phyloP scores from a whole-genome alignment of 805 yeast genomes.

The Suhomyces faveliae region DNA sequence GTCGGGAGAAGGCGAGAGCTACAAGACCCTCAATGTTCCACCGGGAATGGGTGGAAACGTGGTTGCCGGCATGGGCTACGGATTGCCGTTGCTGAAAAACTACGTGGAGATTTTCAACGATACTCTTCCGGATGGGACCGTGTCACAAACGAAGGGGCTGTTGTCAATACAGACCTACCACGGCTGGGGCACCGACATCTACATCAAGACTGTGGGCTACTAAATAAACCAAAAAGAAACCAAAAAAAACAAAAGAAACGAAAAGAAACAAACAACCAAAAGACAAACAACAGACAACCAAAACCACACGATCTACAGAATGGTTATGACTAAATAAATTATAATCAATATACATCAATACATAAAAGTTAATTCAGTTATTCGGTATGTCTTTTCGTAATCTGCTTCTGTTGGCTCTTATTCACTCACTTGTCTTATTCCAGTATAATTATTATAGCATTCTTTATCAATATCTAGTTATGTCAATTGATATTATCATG shows the following conservation, averaged over 20 bases:
- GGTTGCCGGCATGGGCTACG: slow-evolving; percentile 96
- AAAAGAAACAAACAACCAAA: background rate
- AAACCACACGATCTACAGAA: too few relatives aligned
- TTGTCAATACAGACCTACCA: slow-evolving; percentile 40
- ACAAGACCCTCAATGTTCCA: slow-evolving; percentile 61
- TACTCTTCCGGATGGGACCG: slow-evolving; percentile 17
- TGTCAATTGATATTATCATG: too few relatives aligned
- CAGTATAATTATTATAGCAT: too few relatives aligned
- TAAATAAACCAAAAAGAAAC: slow-evolving; percentile 1
- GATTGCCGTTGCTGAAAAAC: slow-evolving; percentile 73
- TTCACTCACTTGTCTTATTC: too few relatives aligned
- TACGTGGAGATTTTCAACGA: slow-evolving; percentile 44
- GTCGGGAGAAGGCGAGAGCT: slow-evolving; percentile 54
- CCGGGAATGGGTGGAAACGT: slow-evolving; percentile 69
- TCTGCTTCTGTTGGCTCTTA: too few relatives aligned
- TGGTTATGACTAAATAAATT: too few relatives aligned
- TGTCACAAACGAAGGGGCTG: slow-evolving; percentile 33
- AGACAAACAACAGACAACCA: too few relatives aligned
- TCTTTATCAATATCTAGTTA: too few relatives aligned
- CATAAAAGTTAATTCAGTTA: too few relatives aligned
- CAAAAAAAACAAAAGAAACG: background rate
- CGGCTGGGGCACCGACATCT: slow-evolving; percentile 49
- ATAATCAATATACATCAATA: too few relatives aligned
- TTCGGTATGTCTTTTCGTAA: too few relatives aligned
- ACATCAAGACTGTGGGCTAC: slow-evolving; percentile 38